Base-by-base conservation (phyloP, 2,329 filamentous ascomycete species). In the Polytolypa hystricis region DNA sequence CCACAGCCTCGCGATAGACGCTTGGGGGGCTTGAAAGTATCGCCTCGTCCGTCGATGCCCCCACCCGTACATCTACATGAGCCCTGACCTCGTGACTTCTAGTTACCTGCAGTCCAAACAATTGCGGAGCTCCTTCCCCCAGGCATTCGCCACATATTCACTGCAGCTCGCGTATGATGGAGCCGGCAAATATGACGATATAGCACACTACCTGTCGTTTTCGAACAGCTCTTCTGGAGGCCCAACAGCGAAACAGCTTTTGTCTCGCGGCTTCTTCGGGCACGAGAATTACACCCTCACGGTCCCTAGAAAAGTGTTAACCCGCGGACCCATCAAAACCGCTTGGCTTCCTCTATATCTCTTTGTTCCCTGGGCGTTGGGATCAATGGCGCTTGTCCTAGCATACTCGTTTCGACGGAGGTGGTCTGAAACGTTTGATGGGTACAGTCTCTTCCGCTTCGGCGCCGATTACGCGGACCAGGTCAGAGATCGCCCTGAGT, bases 381-480 rank as follows among this genome's bases (percentile, higher is more conserved):
- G 21, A 11, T 18, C 23, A 5, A 14, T 35, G 15, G 2, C 12
- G 21, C 23, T 35, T n/a, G 14, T 21, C n/a, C 16, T 28, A 16
- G 28, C 28, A 11, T 35, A 27, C 16, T 35, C 33, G 2, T 25
- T 12, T 25, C 18, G 14, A 14, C 33, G 15, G 5, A 28, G 33
- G 14, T 35, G 33, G 16, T 35, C 33, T 4, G 33, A 35, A 18
- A 35, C 21, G 16, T 28, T 35, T 28, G 33, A 28, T 14, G n/a
- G 33, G 4, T 35, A 28, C 23, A 35, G 23, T 28, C 33, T 35
- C 33, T 29, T 29, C 23, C 16, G 33, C 8, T 35, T 35, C 21
- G 25, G 23, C 7, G 25, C 33, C 5, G 33, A 35, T 14, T 35
- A 16, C 20, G 33, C 33, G 15, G 16, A 35, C 33, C 9, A 18